A percentile compares a stretch with the other conserved stretches of the same genome.
phyloP scores from a whole-genome alignment of 2,329 filamentous ascomycete genomes.

The Lanzia echinophila region DNA sequence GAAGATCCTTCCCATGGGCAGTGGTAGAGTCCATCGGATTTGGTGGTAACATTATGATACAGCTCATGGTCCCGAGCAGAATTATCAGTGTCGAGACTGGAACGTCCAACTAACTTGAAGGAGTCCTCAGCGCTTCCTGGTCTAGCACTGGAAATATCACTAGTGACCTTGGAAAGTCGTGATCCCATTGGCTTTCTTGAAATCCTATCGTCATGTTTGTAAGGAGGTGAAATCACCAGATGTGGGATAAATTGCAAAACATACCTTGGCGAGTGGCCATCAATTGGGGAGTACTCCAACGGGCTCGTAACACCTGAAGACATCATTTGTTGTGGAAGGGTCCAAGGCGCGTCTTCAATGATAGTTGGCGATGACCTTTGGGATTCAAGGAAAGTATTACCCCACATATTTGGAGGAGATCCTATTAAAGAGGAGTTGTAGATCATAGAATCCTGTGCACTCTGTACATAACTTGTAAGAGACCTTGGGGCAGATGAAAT shows the following conservation, averaged over 20 bases:
- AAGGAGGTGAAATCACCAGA: conserved; percentile 26
- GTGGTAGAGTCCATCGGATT: conserved; percentile 78
- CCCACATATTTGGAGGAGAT: conserved; percentile 25
- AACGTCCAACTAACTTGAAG: conserved; percentile 25
- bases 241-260: conserved; percentile 23
- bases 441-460: conserved; percentile 17
- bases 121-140: conserved; percentile 26
- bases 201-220: conserved; percentile 24
- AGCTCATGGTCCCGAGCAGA: conserved; percentile 57
- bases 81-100: conserved; percentile 30
- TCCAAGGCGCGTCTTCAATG: conserved; percentile 22
- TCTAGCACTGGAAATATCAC: conserved; percentile 22
- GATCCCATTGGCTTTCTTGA: conserved; percentile 27
- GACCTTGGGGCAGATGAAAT: conserved; percentile 13
- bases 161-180: conserved; percentile 27
- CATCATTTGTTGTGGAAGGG: conserved; percentile 20
- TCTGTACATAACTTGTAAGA: conserved; percentile 18
- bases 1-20: conserved; percentile 75
- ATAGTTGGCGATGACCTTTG: conserved; percentile 24
- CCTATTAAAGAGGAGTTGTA: conserved; percentile 16
- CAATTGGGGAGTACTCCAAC: conserved; percentile 26
- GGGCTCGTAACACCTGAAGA: conserved; percentile 23
- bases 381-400: conserved; percentile 23
- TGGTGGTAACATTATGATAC: conserved; percentile 58
- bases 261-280: conserved; percentile 29